Percentiles rank a stretch among this genome's conserved stretches.
These are phyloP conservation scores for Boletus barrowsii DNA, from an alignment of 768 basidiomycete genomes.

Conservation along the genomic window DNA sequence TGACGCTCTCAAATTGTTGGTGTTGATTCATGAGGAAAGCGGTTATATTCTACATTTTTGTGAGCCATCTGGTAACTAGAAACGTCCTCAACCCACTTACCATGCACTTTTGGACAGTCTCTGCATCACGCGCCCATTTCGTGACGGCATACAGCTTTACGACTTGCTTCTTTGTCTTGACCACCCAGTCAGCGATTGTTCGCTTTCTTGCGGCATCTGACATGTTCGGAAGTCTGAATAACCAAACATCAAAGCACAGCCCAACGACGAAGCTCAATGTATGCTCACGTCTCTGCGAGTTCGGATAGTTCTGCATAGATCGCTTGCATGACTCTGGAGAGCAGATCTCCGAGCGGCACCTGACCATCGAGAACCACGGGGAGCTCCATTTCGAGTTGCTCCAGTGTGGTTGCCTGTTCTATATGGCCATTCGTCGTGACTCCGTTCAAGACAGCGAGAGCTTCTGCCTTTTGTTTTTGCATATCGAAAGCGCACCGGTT, in stretches of 20 bases:
- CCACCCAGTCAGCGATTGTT: constrained; percentile 82
- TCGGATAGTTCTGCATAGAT: constrained; percentile 83
- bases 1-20: constrained; percentile 72
- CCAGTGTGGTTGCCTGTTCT: constrained; percentile 40
- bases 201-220: constrained; percentile 79
- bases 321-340: constrained; percentile 73
- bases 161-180: constrained; percentile 86
- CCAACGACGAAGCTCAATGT: not conserved
- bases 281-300: constrained; percentile 78
- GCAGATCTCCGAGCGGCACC: constrained; percentile 65
- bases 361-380: constrained; percentile 73
- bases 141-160: constrained; percentile 84
- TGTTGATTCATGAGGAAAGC: constrained; percentile 86
- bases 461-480: constrained; percentile 31
- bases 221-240: constrained; percentile 69
- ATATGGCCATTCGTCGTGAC: constrained; percentile 34
- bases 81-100: constrained; percentile 32
- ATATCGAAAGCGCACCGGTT: constrained; percentile 18
- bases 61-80: not conserved
- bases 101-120: constrained; percentile 86
- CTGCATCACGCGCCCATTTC: constrained; percentile 85
- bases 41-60: constrained; percentile 65
- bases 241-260: not conserved
- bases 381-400: constrained; percentile 70
- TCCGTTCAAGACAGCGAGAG: constrained; percentile 28